Conservation (phyloP, 495 filamentous ascomycete genomes). For the Aspergillus asperescens region DNA sequence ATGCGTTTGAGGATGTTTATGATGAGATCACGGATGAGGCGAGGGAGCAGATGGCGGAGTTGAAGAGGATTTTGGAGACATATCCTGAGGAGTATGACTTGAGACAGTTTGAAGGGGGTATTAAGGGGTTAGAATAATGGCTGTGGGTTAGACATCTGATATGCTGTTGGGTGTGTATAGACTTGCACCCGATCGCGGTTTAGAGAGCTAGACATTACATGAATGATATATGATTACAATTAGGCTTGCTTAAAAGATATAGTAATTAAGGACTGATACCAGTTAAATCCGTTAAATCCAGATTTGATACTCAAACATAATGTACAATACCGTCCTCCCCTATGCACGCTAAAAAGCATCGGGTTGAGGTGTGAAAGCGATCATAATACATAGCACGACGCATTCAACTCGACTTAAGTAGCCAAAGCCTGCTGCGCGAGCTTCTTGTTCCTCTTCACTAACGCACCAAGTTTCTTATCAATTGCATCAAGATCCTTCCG, state of each 20-base stretch:
- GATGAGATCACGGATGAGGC: slow-evolving; percentile 80
- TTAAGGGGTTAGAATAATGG: slow-evolving; percentile 62
- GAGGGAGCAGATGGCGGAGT: slow-evolving; percentile 68
- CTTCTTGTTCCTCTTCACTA: slow-evolving; percentile 49
- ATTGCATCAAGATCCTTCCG: slow-evolving; percentile 42
- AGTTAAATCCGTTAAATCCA: no score
- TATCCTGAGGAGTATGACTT: slow-evolving; percentile 95
- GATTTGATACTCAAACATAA: neutral
- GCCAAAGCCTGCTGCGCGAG: slow-evolving; percentile 39
- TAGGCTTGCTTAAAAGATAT: neutral
- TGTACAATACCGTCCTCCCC: neutral
- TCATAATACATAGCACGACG: neutral
- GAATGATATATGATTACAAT: neutral
- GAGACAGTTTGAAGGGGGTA: slow-evolving; percentile 68
- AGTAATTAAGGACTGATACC: no score
- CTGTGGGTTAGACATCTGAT: no score
- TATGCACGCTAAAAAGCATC: neutral
- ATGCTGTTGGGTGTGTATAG: slow-evolving; percentile 9
- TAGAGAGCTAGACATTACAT: slow-evolving; percentile 1
- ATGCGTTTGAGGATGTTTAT: slow-evolving; percentile 84
- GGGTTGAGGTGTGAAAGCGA: no score
- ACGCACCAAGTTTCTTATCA: slow-evolving; percentile 42
- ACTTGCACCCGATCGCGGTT: neutral
- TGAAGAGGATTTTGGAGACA: slow-evolving; percentile 69
- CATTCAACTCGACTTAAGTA: no score